Evolutionary conservation across 1,284 basidiomycete species (phyloP).

Genomic region (Sparassis latifolia): DNA sequence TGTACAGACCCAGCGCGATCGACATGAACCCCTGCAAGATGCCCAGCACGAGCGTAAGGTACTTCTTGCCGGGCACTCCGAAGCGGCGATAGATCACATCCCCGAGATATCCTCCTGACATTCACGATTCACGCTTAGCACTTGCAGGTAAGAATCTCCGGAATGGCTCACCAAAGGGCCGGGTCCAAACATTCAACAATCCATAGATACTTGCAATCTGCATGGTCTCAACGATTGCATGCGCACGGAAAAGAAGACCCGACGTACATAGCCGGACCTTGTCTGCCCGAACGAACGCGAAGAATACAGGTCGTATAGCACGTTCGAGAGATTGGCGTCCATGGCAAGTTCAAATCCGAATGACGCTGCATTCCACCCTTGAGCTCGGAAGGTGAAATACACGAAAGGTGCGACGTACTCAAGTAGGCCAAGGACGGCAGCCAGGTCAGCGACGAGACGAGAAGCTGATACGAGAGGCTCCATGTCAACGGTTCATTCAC

Average conservation of each 20-base stretch:
- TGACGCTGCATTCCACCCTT: constrained; percentile 27
- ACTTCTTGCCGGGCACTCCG: constrained; percentile 48
- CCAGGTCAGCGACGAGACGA: constrained; percentile 50
- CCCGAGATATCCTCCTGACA: constrained; percentile 41
- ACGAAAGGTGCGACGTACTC: constrained; percentile 6
- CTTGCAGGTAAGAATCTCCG: neutral
- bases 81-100: constrained; percentile 42
- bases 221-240: neutral
- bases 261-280: constrained; percentile 46
- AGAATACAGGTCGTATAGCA: constrained; percentile 37
- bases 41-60: constrained; percentile 38
- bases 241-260: too few relatives aligned
- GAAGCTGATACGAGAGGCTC: constrained; percentile 28
- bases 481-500: constrained; percentile 44
- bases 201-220: constrained; percentile 39
- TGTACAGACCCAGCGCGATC: constrained; percentile 42
- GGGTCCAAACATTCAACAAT: constrained; percentile 47
- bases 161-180: constrained; percentile 30
- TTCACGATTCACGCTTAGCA: neutral
- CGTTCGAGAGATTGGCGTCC: constrained; percentile 48
- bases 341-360: constrained; percentile 58
- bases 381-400: neutral
- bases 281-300: constrained; percentile 35
- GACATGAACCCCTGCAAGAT: constrained; percentile 40
- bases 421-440: constrained; percentile 41